phyloP scores from a whole-genome alignment of 2,329 filamentous ascomycete species.

The Fusarium equiseti region DNA sequence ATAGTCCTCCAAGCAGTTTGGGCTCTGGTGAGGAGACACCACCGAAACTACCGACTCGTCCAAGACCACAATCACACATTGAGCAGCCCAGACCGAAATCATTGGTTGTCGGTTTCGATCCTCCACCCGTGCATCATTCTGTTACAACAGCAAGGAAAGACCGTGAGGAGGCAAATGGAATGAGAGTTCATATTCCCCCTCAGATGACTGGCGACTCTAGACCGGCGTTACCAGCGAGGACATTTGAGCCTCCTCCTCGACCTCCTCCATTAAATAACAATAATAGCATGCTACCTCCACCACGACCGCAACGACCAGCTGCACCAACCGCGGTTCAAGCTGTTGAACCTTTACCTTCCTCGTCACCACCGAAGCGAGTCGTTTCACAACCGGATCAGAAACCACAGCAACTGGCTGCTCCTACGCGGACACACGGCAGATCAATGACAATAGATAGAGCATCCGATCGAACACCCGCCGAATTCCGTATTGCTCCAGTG shows the following conservation, averaged over 20 bases:
- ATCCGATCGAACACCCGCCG: conserved; percentile 43
- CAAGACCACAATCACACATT: conserved; percentile 57
- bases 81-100: conserved; percentile 44
- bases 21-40: conserved; percentile 65
- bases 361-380: conserved; percentile 49
- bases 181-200: conserved; percentile 54
- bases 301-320: conserved; percentile 59
- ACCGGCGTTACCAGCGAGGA: conserved; percentile 63
- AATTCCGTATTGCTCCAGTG: conserved; percentile 43
- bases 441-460: conserved; percentile 54
- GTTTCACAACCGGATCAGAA: conserved; percentile 50
- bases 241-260: conserved; percentile 43
- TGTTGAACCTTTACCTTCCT: conserved; percentile 26
- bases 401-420: conserved; percentile 48
- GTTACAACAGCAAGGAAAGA: conserved; percentile 54
- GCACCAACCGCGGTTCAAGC: conserved; percentile 41
- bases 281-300: conserved; percentile 54
- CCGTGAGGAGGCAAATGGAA: conserved; percentile 59
- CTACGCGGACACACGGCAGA: conserved; percentile 49
- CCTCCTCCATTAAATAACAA: conserved; percentile 29
- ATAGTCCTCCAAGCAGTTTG: conserved; percentile 82
- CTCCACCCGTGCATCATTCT: conserved; percentile 65
- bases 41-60: conserved; percentile 63
- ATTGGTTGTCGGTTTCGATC: conserved; percentile 57
- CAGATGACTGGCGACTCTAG: conserved; percentile 59